Conservation (phyloP, 768 basidiomycete genomes). For the Leccinum olivaceopallidum region DNA sequence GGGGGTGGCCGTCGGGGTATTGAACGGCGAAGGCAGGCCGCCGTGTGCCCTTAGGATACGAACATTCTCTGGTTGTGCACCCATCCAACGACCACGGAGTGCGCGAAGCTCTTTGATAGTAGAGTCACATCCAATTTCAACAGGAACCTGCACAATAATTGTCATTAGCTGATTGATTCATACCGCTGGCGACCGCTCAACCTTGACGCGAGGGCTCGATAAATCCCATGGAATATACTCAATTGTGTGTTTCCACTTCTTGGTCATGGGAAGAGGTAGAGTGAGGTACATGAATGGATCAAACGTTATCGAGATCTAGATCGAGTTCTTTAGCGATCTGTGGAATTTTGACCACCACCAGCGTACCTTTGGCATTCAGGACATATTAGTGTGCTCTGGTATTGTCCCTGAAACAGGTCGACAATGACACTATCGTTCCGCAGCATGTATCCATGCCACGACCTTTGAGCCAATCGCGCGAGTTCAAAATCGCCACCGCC, state of each 20-base stretch:
- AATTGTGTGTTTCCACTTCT: too few species aligned
- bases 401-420: conserved; percentile 97
- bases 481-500: too few species aligned
- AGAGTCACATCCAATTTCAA: conserved; percentile 53
- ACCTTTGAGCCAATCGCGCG: too few species aligned
- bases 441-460: conserved; percentile 76
- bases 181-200: conserved; percentile 25
- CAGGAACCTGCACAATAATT: too few species aligned
- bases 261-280: too few species aligned
- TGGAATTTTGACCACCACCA: background rate
- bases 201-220: conserved; percentile 64
- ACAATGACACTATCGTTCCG: conserved; percentile 98
- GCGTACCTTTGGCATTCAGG: conserved; percentile 92
- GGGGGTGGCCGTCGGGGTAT: too few species aligned
- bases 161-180: background rate
- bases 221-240: conserved; percentile 76
- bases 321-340: background rate
- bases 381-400: conserved; percentile 92
- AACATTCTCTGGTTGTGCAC: conserved; percentile 72
- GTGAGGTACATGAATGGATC: conserved; percentile 97
- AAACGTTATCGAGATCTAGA: conserved; percentile 94
- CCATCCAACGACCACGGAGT: conserved; percentile 72
- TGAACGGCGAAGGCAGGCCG: too few species aligned
- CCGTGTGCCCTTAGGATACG: too few species aligned
- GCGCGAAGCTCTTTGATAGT: conserved; percentile 80